phyloP scores from a whole-genome alignment of 106 monocot genomes.

The Dioscorea dumetorum region DNA sequence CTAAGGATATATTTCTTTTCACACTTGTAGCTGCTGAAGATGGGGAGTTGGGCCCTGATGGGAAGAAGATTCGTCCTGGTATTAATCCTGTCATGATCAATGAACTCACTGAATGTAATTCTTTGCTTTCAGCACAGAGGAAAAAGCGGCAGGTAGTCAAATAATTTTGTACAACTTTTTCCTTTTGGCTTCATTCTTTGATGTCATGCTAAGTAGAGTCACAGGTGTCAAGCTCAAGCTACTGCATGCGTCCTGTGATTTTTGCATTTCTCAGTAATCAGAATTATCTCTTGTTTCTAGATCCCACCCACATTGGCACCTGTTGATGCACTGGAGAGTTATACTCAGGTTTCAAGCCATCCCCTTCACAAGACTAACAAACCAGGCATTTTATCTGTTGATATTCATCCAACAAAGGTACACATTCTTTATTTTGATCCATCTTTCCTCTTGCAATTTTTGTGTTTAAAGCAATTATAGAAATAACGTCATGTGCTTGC shows the following conservation, averaged over 20 bases:
- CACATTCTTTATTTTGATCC: neutral
- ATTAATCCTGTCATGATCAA: slow-evolving; percentile 64
- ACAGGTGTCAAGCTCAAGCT: no score
- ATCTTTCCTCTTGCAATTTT: neutral
- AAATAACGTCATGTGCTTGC: no score
- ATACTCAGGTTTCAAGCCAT: slow-evolving; percentile 97
- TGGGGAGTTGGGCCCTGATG: slow-evolving; percentile 79
- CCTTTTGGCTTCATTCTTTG: no score
- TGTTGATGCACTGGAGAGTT: slow-evolving; percentile 68
- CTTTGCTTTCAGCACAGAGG: slow-evolving; percentile 73
- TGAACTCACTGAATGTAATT: slow-evolving; percentile 86
- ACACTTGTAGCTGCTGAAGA: slow-evolving; percentile 49
- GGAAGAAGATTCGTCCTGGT: slow-evolving; percentile 89
- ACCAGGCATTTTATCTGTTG: slow-evolving; percentile 80
- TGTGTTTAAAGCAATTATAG: no score
- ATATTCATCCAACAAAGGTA: slow-evolving; percentile 98
- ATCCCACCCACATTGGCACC: slow-evolving; percentile 62
- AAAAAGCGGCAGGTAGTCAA: slow-evolving; percentile 79
- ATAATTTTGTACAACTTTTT: no score
- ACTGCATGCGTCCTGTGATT: no score
- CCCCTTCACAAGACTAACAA: slow-evolving; percentile 97
- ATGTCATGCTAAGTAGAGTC: no score
- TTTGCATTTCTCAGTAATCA: neutral
- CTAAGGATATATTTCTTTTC: neutral
- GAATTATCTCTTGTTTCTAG: slow-evolving; percentile 25